Evolutionary conservation across 495 filamentous ascomycete species (phyloP), one percentile per base, ranked within the genome.

Genomic region (Neurospora sp.): DNA sequence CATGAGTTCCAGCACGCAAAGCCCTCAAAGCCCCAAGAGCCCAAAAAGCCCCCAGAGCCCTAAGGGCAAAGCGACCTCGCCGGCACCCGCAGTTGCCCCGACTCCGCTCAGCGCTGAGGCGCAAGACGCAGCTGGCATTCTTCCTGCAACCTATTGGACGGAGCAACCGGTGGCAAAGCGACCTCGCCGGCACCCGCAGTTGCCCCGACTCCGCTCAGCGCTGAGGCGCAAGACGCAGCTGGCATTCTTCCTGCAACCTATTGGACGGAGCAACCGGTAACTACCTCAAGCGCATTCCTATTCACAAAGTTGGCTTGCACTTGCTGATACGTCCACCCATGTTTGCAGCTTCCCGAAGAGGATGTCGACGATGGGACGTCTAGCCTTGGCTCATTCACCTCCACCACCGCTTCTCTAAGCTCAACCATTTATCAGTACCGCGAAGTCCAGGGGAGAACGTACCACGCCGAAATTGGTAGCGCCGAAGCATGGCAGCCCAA

Each of bases 401-500:
- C 42, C 9, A 34, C 43, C 31, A 72, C 43, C 31, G 71, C 71
- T 54, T 72, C 71, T 21, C 21, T 72, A 34, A 69, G 42, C 71
- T 72, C 71, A 1, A 72, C 34, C 42, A 72, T 72, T 38, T 36
- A 4, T 19, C 24, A 72, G 10, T 72, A 72, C 31, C 40, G 71
- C 4, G 54, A 72, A 36, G 34, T 72, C n/a, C 71, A 72, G 10
- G 71, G 71, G 15, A 62, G 71, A 37, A 72, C 71, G 3, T 74
- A 40, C 17, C 40, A 39, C 73, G 85, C 76, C 69, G 78, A 81
- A 17, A 73, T 74, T 69, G 40, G 76, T 72, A 37, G 77, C 78
- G 81, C 81, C 24, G 74, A 79, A n/a, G 77, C 75, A 43, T 74
- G 85, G 77, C 74, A 74, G 13, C 77, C 82, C 9, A 83, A 83